phyloP scores from a whole-genome alignment of 129 eudicot genomes.

The Apium graveolens region DNA sequence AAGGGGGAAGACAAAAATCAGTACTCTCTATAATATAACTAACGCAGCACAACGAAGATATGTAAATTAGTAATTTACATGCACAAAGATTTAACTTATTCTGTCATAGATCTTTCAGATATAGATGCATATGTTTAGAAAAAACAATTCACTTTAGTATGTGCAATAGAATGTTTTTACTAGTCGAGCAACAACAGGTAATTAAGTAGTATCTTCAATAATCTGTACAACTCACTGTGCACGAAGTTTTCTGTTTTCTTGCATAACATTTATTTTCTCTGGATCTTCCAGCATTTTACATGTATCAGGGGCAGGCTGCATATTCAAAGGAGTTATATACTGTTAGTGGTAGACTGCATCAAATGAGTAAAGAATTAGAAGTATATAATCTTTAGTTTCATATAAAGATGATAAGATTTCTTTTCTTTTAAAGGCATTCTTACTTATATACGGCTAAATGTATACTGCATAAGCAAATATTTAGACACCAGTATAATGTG shows the following conservation, averaged over 20 bases:
- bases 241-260: conserved; percentile 50
- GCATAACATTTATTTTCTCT: conserved; percentile 29
- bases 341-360: not conserved
- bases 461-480: not conserved
- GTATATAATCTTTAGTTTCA: not conserved
- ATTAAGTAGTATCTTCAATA: not conserved
- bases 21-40: not conserved
- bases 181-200: not conserved
- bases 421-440: not conserved
- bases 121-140: not conserved
- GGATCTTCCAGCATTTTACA: conserved; percentile 23
- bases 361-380: conserved; percentile 14
- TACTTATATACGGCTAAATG: not conserved
- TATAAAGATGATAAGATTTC: not conserved
- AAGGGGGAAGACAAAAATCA: conserved; percentile 5
- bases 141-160: not conserved
- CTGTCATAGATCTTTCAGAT: not conserved
- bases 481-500: not conserved
- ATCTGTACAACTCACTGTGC: conserved; percentile 36
- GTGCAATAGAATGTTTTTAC: not conserved
- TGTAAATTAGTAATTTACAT: not conserved
- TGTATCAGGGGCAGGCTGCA: conserved; percentile 32
- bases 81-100: not conserved
- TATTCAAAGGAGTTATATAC: conserved; percentile 8
- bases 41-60: not conserved